Base-by-base conservation (phyloP, 148 eudicot genomes). In the Cornus controversa region DNA sequence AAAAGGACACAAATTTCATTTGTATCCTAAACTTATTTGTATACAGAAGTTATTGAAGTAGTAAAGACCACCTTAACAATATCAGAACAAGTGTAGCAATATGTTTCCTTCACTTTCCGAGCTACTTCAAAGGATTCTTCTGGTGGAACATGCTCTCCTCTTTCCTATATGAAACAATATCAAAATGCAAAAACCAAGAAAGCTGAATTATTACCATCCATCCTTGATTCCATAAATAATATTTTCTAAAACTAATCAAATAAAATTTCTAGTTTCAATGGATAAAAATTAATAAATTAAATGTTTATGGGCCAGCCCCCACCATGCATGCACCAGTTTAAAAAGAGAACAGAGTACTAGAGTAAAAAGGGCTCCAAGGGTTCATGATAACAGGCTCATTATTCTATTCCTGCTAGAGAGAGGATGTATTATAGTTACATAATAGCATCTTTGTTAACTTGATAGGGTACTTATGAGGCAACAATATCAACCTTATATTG, bases 91-190 rank as follows among this genome's bases (percentile, higher is more conserved):
- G 99, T 95, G 82, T 95, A 95, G 86, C 99, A 93, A 86, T 91
- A 88, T 86, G 89, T 92, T 86, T 95, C 98, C 87, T 95, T 95
- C 74, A 95, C 94, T 81, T 91, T 92, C 66, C 98, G 90, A 76
- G 99, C 99, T 76, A 93, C 99, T 74, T 95, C 99, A 86, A 93
- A 90, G 40, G 97, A 95, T 75, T 95, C 99, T 75, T 95, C 99
- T 27, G 94, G 93, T 18, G 99, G 99, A 77, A 93, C 87, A 79
- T 91, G 90, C 88, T 95, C 99, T 74, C 99, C 99, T 84, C 99
- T 91, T 95, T 95, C 99, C 99, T 95, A 84, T 79, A 89, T 64
- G 57, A 81, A 70, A 71, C 31, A 57, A 70, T 13, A 70, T 78
- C 66, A 82, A 77, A 60, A 80, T 23, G 53, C 16, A 3, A 29